Conservation (phyloP, 148 eudicot species). For the Rheum nobile region DNA sequence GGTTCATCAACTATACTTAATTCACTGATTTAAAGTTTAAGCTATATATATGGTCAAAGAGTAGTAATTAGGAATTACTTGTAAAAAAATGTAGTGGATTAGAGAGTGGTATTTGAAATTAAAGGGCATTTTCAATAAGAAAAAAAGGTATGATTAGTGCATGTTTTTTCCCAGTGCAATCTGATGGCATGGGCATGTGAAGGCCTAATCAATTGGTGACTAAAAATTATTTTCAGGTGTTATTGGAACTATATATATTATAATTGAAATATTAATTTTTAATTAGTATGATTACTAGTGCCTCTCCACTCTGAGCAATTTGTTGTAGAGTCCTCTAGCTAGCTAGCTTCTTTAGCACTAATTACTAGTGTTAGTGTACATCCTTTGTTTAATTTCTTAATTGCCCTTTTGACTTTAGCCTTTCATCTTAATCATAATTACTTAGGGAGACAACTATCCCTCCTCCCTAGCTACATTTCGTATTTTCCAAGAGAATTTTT, state of each 20-base stretch:
- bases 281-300: conserved; percentile 17
- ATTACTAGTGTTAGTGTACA: not conserved
- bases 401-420: conserved; percentile 51
- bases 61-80: too few species aligned
- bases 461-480: conserved; percentile 4
- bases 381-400: conserved; percentile 16
- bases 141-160: conserved; percentile 33
- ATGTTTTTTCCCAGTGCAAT: conserved; percentile 54
- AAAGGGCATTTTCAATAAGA: conserved; percentile 7
- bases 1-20: not conserved
- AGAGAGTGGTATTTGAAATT: not conserved
- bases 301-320: conserved; percentile 19
- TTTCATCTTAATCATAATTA: conserved; percentile 19
- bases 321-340: conserved; percentile 13
- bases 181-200: conserved; percentile 35
- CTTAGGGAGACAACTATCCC: conserved; percentile 31
- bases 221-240: conserved; percentile 18
- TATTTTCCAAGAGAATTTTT: not conserved
- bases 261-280: not conserved
- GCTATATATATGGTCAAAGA: too few species aligned
- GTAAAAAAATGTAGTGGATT: not conserved
- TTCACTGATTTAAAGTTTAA: too few species aligned
- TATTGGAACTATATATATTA: conserved; percentile 16
- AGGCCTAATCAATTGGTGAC: conserved; percentile 22
- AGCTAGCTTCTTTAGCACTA: conserved; percentile 16